Evolutionary conservation across 768 basidiomycete species (phyloP), one percentile per base, ranked within the genome.

Genomic region (Chalciporus piperatus): DNA sequence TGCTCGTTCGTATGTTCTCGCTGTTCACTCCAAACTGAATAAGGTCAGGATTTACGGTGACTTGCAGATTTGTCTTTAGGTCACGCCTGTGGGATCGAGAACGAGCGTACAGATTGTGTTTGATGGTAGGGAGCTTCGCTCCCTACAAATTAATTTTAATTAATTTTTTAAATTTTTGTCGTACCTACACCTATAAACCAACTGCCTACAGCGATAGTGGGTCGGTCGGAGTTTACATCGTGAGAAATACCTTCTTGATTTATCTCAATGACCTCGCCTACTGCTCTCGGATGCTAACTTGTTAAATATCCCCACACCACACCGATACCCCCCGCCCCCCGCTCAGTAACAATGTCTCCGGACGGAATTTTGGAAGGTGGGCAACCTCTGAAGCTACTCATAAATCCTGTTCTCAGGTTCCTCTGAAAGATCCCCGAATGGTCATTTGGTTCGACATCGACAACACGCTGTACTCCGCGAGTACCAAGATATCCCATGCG

Each of bases 371-470:
- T 45, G 30, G 69, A 70, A 67, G 69, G 67, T 69, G 20, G 20
- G 49, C 22, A 48, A 30, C 4, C 9, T 30, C 41, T 4, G 2
- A 6, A 28, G 27, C 30, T 55, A 6, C 35, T 43, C 9, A n/a
- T 27, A 14, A 37, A 16, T 30, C 14, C 3, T 17, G 19, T 44
- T 50, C 55, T 57, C 40, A 60, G 33, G 23, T 3, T 6, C 28
- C 13, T 12, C 11, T 22, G 33, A 52, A 55, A 67, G 87, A 89
- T 74, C 76, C 80, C 35, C 80, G 83, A 13, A 68, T 68, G 54
- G 70, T 91, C 44, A 75, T 90, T 45, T 92, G 84, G 80, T 82
- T 93, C 54, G 91, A 92, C 63, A 89, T 93, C 52, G 92, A 93
- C 69, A 92, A 94, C 60, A 92, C 90, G 3, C 76, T 94, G 14